Base-by-base conservation (phyloP, 495 filamentous ascomycete genomes). In the Aspergillus avenaceus region DNA sequence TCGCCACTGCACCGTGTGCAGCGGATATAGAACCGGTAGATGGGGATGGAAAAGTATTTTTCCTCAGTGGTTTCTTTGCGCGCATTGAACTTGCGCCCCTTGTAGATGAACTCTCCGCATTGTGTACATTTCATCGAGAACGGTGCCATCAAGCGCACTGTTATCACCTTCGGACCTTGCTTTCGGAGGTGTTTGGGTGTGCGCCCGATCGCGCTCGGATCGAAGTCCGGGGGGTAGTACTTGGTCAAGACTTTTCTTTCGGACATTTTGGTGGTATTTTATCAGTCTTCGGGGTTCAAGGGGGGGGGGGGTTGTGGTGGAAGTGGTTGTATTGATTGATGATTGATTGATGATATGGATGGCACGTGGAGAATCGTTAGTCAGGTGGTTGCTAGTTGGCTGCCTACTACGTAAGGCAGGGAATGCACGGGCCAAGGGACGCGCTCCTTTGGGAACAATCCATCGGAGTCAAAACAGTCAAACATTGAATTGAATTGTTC, bases 31-130 rank as follows among this genome's bases (percentile, higher is more conserved):
- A 97, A 96, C 0, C 92, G 82, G 75, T 85, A 93, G 47, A 97
- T 91, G 52, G 87, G 80, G 52, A 99, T 96, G 46, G 74, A 74
- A 50, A 92, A 82, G 73, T 99, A 99, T 54, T 85, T 87, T 61
- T 97, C 91, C 32, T 93, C 90, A 5, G 87, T 89, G 7, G 86
- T 95, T 61, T 97, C 90, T 56, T 99, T 99, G 43, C 90, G 84
- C 2, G 93, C 91, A 69, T 97, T 98, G 79, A 96, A 97, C 61
- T 97, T 97, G 41, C 91, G 84, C 1, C 92, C 92, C 55, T 89
- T 88, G 76, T 97, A 96, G 64, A 98, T 97, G 77, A 88, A 97
- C 74, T 97, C 91, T 62, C 90, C 92, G 67, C 92, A 97, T 45
- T 82, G 74, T 14, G 80, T 84, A 66, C 95, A 97, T 69, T 88